Evolutionary conservation across 805 yeast species (phyloP), one percentile per base, ranked within the genome.

Genomic region (Candida ovalis): DNA sequence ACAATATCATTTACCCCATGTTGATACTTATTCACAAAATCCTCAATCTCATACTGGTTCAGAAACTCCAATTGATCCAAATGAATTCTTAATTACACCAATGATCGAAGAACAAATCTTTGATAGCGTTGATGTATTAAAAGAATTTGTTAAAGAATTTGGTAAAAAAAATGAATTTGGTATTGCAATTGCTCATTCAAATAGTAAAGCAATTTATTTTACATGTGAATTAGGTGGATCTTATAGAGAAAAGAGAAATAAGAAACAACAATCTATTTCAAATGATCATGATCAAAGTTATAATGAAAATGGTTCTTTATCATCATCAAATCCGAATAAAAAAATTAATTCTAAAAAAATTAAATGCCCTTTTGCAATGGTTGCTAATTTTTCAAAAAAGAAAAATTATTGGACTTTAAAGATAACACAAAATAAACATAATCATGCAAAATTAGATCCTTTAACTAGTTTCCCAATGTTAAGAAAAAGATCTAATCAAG

Each of bases 221-320:
- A 78, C 82, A 9, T 78, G 83, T 60, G 82, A 78, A 59, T 64
- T 78, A 40, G 83, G 83, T 40, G 83, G 83, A 22, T 67, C 75
- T 23, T 78, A 78, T 57, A 67, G 83, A 48, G 80, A 76, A 55
- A 77, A 77, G 58, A 73, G 75, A 45, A 61, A 53, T 47, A 53
- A 60, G 50, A 59, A 54, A 22, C 51, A 60, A 56, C 47, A 48
- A 25, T 33, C 46, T 4, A 25, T n/a, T 24, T n/a, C 32, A 15
- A 15, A 18, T 25, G 28, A n/a, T 37, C 19, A 23, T n/a, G 18
- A 38, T 44, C 7, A 22, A 21, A 25, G 19, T 52, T 50, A 39
- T 53, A 28, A 22, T 30, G 22, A 32, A 30, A 27, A 24, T 30
- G 40, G 22, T 35, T 19, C 6, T 8, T 13, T 35, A 18, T n/a